Evolutionary conservation across 148 eudicot genomes (phyloP).

Genomic region (Chenopodium suecicum): DNA sequence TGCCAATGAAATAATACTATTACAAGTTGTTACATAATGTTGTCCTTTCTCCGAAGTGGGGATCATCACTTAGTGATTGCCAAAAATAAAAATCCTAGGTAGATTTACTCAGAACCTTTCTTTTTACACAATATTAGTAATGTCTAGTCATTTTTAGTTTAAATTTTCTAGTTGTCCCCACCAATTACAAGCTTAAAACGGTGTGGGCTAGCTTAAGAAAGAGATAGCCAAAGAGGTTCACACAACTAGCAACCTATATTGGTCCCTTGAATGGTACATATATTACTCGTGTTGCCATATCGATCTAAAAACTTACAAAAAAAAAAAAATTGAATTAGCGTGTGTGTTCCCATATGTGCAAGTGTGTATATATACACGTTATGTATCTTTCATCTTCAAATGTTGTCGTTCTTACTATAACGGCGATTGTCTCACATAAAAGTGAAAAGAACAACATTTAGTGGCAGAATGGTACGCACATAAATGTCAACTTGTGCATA

Average conservation of each 20-base stretch:
- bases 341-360: too few relatives aligned
- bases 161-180: neutral
- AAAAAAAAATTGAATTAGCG: too few relatives aligned
- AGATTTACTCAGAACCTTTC: neutral
- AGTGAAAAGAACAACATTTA: too few relatives aligned
- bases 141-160: neutral
- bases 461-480: too few relatives aligned
- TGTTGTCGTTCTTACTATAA: too few relatives aligned
- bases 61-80: neutral
- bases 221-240: neutral
- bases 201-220: neutral
- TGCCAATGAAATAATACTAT: too few relatives aligned
- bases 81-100: conserved; percentile 1
- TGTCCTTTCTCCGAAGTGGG: neutral
- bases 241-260: neutral
- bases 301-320: too few relatives aligned
- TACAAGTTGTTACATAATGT: neutral
- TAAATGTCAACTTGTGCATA: too few relatives aligned
- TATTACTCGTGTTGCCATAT: neutral
- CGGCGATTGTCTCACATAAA: too few relatives aligned
- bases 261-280: neutral
- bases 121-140: too few relatives aligned
- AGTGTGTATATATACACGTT: too few relatives aligned
- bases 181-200: neutral
- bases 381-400: too few relatives aligned